Evolutionary conservation across 371 early-diverging fungal genomes (phyloP).

Genomic region (Globomyces sp.): DNA sequence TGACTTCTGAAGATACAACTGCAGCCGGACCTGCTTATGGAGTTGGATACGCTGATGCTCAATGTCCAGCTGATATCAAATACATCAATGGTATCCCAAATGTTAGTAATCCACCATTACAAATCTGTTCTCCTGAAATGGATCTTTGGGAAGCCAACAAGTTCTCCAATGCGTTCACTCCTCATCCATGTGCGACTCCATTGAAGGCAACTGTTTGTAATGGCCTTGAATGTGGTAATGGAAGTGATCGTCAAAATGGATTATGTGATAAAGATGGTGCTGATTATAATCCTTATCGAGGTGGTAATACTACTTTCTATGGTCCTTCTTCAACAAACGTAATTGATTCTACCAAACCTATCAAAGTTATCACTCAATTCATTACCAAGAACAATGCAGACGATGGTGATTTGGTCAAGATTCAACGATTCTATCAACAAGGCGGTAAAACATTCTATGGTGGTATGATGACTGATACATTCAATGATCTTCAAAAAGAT

Average conservation of each 20-base stretch:
- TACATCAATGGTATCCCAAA: conserved; percentile 30
- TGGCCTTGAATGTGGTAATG: conserved; percentile 30
- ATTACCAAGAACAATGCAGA: conserved; percentile 33
- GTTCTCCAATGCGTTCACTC: conserved; percentile 24
- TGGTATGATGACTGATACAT: conserved; percentile 26
- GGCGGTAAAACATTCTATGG: conserved; percentile 23
- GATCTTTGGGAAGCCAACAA: conserved; percentile 40
- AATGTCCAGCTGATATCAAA: conserved; percentile 38
- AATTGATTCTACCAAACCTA: conserved; percentile 30
- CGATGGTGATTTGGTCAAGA: conserved; percentile 26
- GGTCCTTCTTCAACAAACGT: conserved; percentile 22
- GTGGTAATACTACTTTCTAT: conserved; percentile 29
- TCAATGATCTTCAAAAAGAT: conserved; percentile 23
- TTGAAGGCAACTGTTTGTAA: conserved; percentile 16
- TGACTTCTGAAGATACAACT: conserved; percentile 5
- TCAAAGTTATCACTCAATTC: conserved; percentile 39
- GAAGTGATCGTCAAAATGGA: conserved; percentile 24
- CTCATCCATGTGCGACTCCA: conserved; percentile 29
- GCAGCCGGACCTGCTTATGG: conserved; percentile 33
- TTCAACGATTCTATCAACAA: conserved; percentile 29
- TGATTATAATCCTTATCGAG: conserved; percentile 34
- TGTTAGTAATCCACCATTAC: conserved; percentile 10
- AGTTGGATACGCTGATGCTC: conserved; percentile 36
- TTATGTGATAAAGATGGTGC: conserved; percentile 37
- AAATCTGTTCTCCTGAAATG: conserved; percentile 32